Conservation (phyloP, 2,329 filamentous ascomycete species). For the Ustulina deusta region DNA sequence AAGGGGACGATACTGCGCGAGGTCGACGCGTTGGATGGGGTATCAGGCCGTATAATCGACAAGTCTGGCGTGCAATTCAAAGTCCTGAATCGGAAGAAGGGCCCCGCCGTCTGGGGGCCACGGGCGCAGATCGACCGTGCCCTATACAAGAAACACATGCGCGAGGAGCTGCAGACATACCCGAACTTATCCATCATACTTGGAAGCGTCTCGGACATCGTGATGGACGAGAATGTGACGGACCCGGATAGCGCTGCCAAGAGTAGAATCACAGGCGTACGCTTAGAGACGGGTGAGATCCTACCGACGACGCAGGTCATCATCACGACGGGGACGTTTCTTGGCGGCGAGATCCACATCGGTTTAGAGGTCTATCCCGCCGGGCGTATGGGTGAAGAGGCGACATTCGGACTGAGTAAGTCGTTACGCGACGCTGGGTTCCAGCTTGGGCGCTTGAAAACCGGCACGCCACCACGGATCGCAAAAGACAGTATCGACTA, state of each 20-base stretch:
- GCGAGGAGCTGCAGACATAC: slow-evolving; percentile 82
- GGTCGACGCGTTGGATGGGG: slow-evolving; percentile 92
- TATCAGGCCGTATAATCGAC: slow-evolving; percentile 90
- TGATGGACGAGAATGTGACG: slow-evolving; percentile 70
- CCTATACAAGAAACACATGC: slow-evolving; percentile 92
- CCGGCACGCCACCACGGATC: slow-evolving; percentile 90
- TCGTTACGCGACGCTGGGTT: slow-evolving; percentile 91
- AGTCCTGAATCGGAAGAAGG: slow-evolving; percentile 87
- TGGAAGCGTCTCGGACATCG: slow-evolving; percentile 92
- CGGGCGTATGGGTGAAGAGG: slow-evolving; percentile 92
- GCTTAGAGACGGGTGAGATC: slow-evolving; percentile 87
- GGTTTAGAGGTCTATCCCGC: slow-evolving; percentile 86
- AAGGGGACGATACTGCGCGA: slow-evolving; percentile 97
- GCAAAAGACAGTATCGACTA: slow-evolving; percentile 87
- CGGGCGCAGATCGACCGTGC: slow-evolving; percentile 93
- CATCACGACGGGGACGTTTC: slow-evolving; percentile 95
- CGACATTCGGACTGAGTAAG: slow-evolving; percentile 91
- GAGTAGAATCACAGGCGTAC: slow-evolving; percentile 84
- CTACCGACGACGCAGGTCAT: slow-evolving; percentile 84
- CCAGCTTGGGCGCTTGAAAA: slow-evolving; percentile 89
- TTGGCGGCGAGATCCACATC: slow-evolving; percentile 97
- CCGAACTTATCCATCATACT: slow-evolving; percentile 83
- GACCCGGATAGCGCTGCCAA: slow-evolving; percentile 61
- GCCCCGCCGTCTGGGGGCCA: slow-evolving; percentile 96
- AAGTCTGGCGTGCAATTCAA: slow-evolving; percentile 96